phyloP scores from a whole-genome alignment of 1,284 basidiomycete species.

The Afroboletus lepidellus region DNA sequence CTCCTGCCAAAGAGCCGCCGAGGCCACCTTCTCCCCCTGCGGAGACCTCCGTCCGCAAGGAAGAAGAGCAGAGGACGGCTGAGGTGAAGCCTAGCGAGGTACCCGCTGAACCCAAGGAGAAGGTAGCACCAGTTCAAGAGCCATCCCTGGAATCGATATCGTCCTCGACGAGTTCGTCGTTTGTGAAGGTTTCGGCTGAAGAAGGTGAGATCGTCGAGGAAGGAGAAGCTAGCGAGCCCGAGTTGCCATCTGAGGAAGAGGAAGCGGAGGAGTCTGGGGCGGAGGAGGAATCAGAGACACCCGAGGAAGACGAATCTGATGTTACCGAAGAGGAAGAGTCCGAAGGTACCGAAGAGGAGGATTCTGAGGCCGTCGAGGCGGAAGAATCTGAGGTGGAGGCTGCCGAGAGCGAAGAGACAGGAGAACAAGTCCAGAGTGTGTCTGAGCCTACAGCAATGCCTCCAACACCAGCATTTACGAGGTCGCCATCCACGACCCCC shows the following conservation, averaged over 20 bases:
- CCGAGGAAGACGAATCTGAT: conserved; percentile 1
- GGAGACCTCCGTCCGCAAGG: not conserved
- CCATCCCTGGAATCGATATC: conserved; percentile 28
- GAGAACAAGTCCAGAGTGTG: conserved; percentile 27
- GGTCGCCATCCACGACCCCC: conserved; percentile 39
- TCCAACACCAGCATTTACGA: conserved; percentile 24
- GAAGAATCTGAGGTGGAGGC: conserved; percentile 11
- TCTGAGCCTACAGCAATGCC: conserved; percentile 17
- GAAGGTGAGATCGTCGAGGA: conserved; percentile 27
- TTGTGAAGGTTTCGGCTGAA: conserved; percentile 31
- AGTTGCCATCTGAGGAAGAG: not conserved
- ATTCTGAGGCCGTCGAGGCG: not conserved
- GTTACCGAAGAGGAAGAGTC: conserved; percentile 21
- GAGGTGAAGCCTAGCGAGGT: conserved; percentile 6
- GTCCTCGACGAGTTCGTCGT: conserved; percentile 33
- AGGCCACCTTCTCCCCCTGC: not conserved
- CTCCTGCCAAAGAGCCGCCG: conserved; percentile 16
- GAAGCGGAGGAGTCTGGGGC: conserved; percentile 17
- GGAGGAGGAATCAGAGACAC: conserved; percentile 8
- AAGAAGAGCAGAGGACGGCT: not conserved
- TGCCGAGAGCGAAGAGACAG: conserved; percentile 18
- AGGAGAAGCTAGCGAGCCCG: conserved; percentile 10
- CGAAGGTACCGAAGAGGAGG: conserved; percentile 10
- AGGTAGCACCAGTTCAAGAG: conserved; percentile 9
- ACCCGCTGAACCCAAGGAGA: conserved; percentile 10